phyloP scores from a whole-genome alignment of 257 asterid species.

The Nicotiana tomentosiformis region DNA sequence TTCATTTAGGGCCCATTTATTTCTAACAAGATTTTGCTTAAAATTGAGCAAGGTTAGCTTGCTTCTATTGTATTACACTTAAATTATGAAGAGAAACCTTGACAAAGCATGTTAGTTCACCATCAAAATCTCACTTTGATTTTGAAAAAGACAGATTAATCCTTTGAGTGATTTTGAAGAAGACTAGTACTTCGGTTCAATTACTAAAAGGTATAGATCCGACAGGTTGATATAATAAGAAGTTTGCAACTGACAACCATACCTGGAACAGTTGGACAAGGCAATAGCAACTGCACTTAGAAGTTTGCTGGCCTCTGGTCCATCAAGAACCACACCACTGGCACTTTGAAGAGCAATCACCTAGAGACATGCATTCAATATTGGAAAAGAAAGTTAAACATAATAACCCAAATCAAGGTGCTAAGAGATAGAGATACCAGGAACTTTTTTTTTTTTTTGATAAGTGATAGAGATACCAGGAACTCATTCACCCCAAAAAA shows the following conservation, averaged over 20 bases:
- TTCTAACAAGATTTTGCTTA: no score
- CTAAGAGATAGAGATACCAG: slow-evolving; percentile 19
- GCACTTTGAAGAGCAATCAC: slow-evolving; percentile 95
- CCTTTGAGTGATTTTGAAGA: no score
- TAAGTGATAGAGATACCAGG: slow-evolving; percentile 35
- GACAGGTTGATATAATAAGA: neutral
- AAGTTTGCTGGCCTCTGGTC: slow-evolving; percentile 95
- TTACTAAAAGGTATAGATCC: neutral
- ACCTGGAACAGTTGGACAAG: slow-evolving; percentile 84
- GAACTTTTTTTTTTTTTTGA: no score
- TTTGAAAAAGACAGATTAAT: no score
- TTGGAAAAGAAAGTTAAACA: neutral
- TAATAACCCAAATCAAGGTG: slow-evolving; percentile 4
- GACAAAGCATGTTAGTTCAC: no score
- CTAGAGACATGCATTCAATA: slow-evolving; percentile 23
- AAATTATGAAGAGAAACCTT: no score
- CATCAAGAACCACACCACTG: slow-evolving; percentile 83
- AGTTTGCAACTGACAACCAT: slow-evolving; percentile 14
- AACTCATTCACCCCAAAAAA: slow-evolving; percentile 86
- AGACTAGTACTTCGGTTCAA: neutral
- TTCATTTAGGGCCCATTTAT: no score
- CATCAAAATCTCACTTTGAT: no score
- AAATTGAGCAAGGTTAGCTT: no score
- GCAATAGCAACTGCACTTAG: slow-evolving; percentile 96
- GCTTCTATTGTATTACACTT: no score